Evolutionary conservation across 129 eudicot species (phyloP).

Genomic region (Scalesia atractyloides): DNA sequence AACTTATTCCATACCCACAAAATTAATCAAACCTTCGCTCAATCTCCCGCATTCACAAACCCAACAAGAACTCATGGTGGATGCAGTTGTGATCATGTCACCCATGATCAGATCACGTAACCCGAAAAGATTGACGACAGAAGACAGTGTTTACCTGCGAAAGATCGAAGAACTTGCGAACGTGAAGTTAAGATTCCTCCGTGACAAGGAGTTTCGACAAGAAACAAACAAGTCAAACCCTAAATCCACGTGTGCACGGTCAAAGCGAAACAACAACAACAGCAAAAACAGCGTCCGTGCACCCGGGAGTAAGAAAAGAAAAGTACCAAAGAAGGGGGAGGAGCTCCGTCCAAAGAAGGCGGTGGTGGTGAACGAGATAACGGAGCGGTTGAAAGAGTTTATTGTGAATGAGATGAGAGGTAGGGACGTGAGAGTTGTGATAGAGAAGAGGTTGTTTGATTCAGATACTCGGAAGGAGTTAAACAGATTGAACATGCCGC

Average conservation of each 20-base stretch:
- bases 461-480: slow-evolving; percentile 2
- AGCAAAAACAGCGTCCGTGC: background rate
- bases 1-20: too few relatives aligned
- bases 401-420: slow-evolving; percentile 20
- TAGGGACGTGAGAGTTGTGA: slow-evolving; percentile 17
- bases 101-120: background rate
- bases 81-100: background rate
- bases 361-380: background rate
- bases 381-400: slow-evolving; percentile 9
- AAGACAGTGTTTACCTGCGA: background rate
- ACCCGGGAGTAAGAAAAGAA: background rate
- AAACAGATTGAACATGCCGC: slow-evolving; percentile 28
- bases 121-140: background rate
- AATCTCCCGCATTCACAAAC: background rate
- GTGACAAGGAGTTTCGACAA: background rate
- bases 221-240: background rate
- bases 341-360: background rate
- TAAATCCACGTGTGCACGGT: background rate
- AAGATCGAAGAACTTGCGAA: background rate
- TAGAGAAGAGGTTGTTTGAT: background rate
- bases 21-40: too few relatives aligned
- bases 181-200: background rate
- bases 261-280: background rate
- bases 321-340: background rate
- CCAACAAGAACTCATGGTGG: background rate